Percentiles rank a stretch among this genome's conserved stretches.
Evolutionary conservation across 768 basidiomycete genomes (phyloP).

Genomic region (Pleurotus tuber-regium): DNA sequence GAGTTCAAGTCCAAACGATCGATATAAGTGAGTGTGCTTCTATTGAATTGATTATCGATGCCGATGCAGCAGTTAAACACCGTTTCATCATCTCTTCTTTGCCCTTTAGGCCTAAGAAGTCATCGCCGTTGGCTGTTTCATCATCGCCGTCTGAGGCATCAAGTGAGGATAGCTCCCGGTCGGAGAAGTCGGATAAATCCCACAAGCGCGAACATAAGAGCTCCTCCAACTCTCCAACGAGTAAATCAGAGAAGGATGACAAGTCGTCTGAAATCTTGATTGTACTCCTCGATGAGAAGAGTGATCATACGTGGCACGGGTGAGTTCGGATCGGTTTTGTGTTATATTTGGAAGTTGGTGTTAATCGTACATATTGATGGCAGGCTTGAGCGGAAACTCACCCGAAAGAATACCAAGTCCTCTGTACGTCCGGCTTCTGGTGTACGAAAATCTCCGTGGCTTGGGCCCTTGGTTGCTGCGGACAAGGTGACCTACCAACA

Average conservation of each 20-base stretch:
- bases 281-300: conserved; percentile 7
- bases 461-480: conserved; percentile 5
- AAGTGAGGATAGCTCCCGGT: conserved; percentile 5
- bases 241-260: conserved; percentile 1
- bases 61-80: conserved; percentile 2
- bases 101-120: conserved; percentile 1
- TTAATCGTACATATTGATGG: background rate
- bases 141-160: conserved; percentile 6
- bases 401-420: conserved; percentile 6
- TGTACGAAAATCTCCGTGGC: conserved; percentile 8
- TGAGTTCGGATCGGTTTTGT: background rate
- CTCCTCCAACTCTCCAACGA: conserved; percentile 4
- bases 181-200: conserved; percentile 9
- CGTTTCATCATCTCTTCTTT: background rate
- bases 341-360: background rate
- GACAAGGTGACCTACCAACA: conserved; percentile 1
- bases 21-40: conserved; percentile 5
- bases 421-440: conserved; percentile 4
- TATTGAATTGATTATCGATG: conserved; percentile 3
- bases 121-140: conserved; percentile 7
- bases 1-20: conserved; percentile 8
- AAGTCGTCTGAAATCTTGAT: conserved; percentile 11
- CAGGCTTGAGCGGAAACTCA: conserved; percentile 4
- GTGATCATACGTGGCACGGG: conserved; percentile 12
- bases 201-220: background rate